phyloP scores from a whole-genome alignment of 176 grass and related monocot genomes.

The Triticum aestivum region IWGSC_CS_RefSeq_v2.1 NC_057808.1:451905129-451905628 shows the following conservation, averaged over 20 bases:
- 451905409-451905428: not conserved
- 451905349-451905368: not conserved
- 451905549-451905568: not conserved
- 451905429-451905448: not conserved
- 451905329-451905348: not conserved
- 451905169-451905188: not conserved
- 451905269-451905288: not conserved
- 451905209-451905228: not conserved
- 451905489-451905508: not conserved
- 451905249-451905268: not conserved
- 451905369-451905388: not conserved
- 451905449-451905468: not conserved
- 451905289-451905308: not conserved
- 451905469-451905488: not conserved
- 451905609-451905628: not conserved
- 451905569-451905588: not conserved
- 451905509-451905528: not conserved
- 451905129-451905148: not conserved
- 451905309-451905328: not conserved
- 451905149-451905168: not conserved
- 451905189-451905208: not conserved
- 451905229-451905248: not conserved
- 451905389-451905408: not conserved
- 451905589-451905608: not conserved
- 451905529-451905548: not conserved